Evolutionary conservation across 1,139 yeast genomes (phyloP).

Genomic region (Taphrina pruni): DNA sequence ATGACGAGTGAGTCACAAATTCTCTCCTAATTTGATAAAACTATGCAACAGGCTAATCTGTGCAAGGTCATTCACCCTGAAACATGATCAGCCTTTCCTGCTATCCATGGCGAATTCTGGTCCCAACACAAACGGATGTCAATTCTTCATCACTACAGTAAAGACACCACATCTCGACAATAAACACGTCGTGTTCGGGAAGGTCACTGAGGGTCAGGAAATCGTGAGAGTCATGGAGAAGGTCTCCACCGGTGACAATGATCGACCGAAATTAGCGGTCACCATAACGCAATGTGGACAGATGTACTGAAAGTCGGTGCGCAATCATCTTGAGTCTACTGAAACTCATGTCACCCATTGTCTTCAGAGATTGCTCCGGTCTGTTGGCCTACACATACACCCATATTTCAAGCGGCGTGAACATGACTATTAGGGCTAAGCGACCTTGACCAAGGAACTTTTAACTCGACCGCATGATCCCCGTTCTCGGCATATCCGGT

Average conservation of each 20-base stretch:
- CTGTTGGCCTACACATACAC: too few species aligned
- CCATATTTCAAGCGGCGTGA: too few species aligned
- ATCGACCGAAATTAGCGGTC: conserved; percentile 36
- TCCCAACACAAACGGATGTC: conserved; percentile 93
- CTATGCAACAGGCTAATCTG: conserved; percentile 78
- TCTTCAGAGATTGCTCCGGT: too few species aligned
- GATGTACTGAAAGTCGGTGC: conserved; percentile 30
- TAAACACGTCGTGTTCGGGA: conserved; percentile 95
- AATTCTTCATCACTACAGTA: conserved; percentile 83
- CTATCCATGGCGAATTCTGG: conserved; percentile 97
- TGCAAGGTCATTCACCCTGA: conserved; percentile 51
- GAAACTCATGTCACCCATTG: too few species aligned
- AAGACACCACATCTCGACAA: conserved; percentile 75
- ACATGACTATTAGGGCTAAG: too few species aligned
- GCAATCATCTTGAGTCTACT: neutral
- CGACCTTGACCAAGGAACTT: too few species aligned
- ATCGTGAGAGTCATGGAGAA: conserved; percentile 77
- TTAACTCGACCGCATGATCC: too few species aligned
- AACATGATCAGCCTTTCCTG: conserved; percentile 66
- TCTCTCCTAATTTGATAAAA: conserved; percentile 60
- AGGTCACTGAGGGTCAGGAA: conserved; percentile 80
- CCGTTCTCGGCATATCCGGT: neutral
- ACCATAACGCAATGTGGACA: conserved; percentile 40
- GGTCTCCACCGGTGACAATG: conserved; percentile 24
- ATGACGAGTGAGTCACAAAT: conserved; percentile 62